Percentiles rank a stretch among this genome's conserved stretches.
These are phyloP conservation scores for Coemansia sp. DNA, from an alignment of 192 early-diverging fungal species.

Conservation along the genomic window DNA sequence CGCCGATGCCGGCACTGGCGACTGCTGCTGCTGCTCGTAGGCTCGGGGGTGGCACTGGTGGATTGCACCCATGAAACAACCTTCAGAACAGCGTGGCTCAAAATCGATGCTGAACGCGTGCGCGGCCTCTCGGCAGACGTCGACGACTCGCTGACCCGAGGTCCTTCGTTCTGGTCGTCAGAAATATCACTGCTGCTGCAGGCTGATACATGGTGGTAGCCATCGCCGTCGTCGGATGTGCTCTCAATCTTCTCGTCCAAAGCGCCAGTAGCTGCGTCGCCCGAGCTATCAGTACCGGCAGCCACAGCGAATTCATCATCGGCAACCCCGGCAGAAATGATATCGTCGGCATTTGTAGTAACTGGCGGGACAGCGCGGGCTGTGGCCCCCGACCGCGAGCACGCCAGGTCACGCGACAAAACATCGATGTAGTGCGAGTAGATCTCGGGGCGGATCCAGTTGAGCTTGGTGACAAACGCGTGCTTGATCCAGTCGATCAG, in stretches of 20 bases:
- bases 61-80: conserved; percentile 16
- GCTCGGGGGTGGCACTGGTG: conserved; percentile 3
- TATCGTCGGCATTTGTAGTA: neutral
- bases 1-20: conserved; percentile 22
- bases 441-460: conserved; percentile 83
- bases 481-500: conserved; percentile 98
- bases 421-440: conserved; percentile 87
- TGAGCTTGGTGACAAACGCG: conserved; percentile 97
- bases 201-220: neutral
- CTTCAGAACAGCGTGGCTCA: conserved; percentile 25
- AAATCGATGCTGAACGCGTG: conserved; percentile 30
- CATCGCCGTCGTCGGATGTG: neutral
- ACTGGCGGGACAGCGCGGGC: neutral
- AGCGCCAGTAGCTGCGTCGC: too few species aligned
- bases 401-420: conserved; percentile 81
- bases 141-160: neutral
- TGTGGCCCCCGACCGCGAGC: conserved; percentile 21
- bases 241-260: neutral
- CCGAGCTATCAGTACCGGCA: too few species aligned
- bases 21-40: neutral
- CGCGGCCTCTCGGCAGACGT: neutral
- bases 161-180: neutral
- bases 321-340: neutral
- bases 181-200: neutral
- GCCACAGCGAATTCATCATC: neutral